Base-by-base conservation (phyloP, 2,329 filamentous ascomycete species). In the Colletotrichum lindemuthianum region DNA sequence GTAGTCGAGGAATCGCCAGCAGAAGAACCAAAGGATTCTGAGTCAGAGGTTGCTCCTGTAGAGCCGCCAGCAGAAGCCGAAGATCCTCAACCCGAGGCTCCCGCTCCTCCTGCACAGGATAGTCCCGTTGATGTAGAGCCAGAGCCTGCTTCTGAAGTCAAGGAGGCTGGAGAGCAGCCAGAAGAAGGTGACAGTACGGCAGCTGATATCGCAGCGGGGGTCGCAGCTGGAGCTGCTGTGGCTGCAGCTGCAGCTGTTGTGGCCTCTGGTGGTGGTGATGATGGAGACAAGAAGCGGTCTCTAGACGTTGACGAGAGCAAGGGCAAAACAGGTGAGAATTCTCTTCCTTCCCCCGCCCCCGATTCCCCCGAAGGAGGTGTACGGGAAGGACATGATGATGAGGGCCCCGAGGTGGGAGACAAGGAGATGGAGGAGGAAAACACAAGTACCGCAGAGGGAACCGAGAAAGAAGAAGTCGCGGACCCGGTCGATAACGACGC, bases 301-400 rank as follows among this genome's bases (percentile, higher is more conserved):
- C 39, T 60, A 8, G 68, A 69, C 32, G 60, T 40, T 32, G 68
- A 69, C n/a, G 66, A 69, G 45, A 63, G 56, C 58, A 65, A 68
- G 47, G 68, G 66, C 37, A 70, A 65, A 67, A 68, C 65, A 74
- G 73, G 73, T 74, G 73, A 74, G 73, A 69, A 67, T 65, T 52
- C 70, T 68, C 70, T 68, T 67, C 67, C 67, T 68, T 73, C 71
- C 65, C 68, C 70, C 71, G 70, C 71, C 69, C 54, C 52, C 45
- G 65, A 67, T 54, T 69, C 69, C 69, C 70, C 72, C 59, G 65
- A 63, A 65, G 70, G 56, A 67, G 53, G 63, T 50, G 56, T 40
- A 51, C 63, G 55, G 65, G 65, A 68, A 55, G 63, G 59, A 63
- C 52, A 43, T 52, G 59, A 53, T 53, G 53, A 48, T 16, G 39